Conservation (phyloP, 2,329 filamentous ascomycete species). For the Hymenoscyphus fructigenus region DNA sequence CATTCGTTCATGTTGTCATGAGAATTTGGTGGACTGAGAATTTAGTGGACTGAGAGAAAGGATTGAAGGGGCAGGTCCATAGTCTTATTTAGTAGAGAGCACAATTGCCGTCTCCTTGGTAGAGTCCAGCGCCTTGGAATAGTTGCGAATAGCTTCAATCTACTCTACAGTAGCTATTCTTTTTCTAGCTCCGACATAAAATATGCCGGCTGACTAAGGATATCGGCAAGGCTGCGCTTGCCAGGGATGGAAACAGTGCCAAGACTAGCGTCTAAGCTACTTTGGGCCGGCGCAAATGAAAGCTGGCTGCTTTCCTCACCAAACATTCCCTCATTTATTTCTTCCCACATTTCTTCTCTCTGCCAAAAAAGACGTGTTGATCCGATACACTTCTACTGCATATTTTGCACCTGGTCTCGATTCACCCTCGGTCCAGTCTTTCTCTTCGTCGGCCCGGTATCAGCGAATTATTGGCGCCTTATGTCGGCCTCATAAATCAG, state of each 20-base stretch:
- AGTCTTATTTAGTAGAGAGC: not conserved
- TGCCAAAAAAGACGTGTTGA: not conserved
- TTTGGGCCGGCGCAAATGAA: not conserved
- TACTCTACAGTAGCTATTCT: not conserved
- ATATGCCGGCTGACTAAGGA: not conserved
- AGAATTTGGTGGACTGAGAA: not conserved
- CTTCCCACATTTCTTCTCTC: not conserved
- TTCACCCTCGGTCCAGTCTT: not conserved
- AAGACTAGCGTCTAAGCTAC: conserved; percentile 3
- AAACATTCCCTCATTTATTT: not conserved
- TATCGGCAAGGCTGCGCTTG: not conserved
- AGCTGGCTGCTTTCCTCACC: not conserved
- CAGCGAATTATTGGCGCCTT: not conserved
- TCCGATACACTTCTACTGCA: not conserved
- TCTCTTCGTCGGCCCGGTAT: not conserved
- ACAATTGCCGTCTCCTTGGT: no score
- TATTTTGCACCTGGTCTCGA: not conserved
- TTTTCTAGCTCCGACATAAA: not conserved
- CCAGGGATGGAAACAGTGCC: conserved; percentile 3
- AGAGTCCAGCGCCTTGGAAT: not conserved
- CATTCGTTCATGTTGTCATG: conserved; percentile 37
- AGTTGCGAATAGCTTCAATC: not conserved
- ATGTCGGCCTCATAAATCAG: not conserved
- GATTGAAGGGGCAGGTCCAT: not conserved
- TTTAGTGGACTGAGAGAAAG: not conserved